Evolutionary conservation across 2,329 filamentous ascomycete genomes (phyloP).

Genomic region (Chaetomiaceae sp.): DNA sequence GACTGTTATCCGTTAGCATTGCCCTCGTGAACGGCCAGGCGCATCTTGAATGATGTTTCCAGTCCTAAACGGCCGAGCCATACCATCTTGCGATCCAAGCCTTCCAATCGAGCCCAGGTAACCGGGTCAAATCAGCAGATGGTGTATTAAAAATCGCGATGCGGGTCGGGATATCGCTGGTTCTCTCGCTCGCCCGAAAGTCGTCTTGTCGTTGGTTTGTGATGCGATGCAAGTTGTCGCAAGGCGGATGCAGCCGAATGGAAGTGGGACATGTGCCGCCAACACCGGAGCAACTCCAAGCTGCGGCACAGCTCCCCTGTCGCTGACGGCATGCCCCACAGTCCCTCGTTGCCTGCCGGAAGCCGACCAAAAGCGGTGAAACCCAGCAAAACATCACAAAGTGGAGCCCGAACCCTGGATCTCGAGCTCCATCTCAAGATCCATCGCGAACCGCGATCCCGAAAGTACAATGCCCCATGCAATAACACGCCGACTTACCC

Average conservation of each 20-base stretch:
- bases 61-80: not conserved
- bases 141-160: not conserved
- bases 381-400: not conserved
- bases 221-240: not conserved
- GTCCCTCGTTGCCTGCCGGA: constrained; percentile 9
- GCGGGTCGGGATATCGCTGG: not conserved
- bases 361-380: not conserved
- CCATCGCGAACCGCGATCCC: not conserved
- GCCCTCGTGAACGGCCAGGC: not conserved
- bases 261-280: constrained; percentile 12
- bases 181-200: not conserved
- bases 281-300: not conserved
- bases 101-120: no score
- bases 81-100: constrained; percentile 9
- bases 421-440: not conserved
- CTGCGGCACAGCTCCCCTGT: constrained; percentile 14
- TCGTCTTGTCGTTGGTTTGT: not conserved
- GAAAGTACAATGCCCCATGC: not conserved
- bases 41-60: not conserved
- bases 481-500: not conserved
- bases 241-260: constrained; percentile 8
- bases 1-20: constrained; percentile 55
- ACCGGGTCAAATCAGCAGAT: no score
- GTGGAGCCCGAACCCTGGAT: not conserved
- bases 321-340: constrained; percentile 10